Conservation (phyloP, 2,329 filamentous ascomycete species). For the Leptographium lundbergii region DNA sequence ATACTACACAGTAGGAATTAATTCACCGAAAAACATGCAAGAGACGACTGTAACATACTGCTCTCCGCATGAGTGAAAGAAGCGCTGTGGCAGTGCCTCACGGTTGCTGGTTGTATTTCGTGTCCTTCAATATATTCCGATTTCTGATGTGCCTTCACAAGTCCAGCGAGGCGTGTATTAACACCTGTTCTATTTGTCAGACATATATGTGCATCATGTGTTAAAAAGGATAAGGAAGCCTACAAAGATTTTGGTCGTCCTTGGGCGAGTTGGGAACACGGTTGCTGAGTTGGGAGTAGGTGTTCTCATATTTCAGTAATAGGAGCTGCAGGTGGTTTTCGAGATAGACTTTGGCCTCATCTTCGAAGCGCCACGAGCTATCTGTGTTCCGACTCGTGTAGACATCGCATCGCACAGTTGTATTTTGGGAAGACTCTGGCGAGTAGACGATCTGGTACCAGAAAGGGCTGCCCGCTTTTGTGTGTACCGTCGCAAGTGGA, state of each 20-base stretch:
- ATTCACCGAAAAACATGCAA: background rate
- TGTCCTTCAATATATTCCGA: background rate
- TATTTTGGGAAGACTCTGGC: background rate
- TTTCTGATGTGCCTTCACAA: background rate
- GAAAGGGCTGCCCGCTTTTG: background rate
- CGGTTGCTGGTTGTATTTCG: background rate
- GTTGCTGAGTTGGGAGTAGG: background rate
- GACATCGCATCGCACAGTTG: slow-evolving; percentile 1
- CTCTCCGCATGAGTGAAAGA: slow-evolving; percentile 1
- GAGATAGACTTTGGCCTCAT: background rate
- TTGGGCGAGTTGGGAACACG: background rate
- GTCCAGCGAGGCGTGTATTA: background rate
- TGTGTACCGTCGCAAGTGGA: background rate
- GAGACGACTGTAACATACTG: background rate
- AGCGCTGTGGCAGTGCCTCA: background rate
- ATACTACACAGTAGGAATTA: background rate
- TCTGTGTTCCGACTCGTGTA: background rate
- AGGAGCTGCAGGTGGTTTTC: background rate
- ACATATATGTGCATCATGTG: background rate
- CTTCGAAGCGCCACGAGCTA: background rate
- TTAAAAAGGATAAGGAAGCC: background rate
- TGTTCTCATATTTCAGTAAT: background rate
- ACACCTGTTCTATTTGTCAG: background rate
- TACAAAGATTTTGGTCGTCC: background rate
- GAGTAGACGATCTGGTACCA: slow-evolving; percentile 1